Conservation (phyloP, 164 flowering plant genomes). For the Umbellularia californica region DNA sequence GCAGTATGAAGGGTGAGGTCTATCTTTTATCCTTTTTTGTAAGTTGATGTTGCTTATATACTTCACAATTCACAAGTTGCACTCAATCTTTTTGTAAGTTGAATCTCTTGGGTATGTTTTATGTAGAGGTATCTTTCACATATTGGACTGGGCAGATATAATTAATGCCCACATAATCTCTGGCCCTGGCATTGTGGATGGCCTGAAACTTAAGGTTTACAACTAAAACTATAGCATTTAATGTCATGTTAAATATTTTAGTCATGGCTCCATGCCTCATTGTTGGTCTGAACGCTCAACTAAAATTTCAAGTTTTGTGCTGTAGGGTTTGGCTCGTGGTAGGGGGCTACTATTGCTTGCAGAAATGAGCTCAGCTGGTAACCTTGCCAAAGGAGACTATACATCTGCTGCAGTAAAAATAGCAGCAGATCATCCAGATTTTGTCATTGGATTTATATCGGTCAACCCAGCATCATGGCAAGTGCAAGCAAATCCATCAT, state of each 20-base stretch:
- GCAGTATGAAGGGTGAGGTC: constrained; percentile 93
- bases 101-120: constrained; percentile 8
- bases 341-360: constrained; percentile 89
- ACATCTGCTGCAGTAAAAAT: constrained; percentile 92
- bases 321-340: constrained; percentile 86
- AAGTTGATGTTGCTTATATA: constrained; percentile 5
- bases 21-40: neutral
- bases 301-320: neutral
- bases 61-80: neutral
- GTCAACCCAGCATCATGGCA: constrained; percentile 98
- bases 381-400: constrained; percentile 90
- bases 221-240: neutral
- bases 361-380: constrained; percentile 99
- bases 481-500: constrained; percentile 62
- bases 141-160: constrained; percentile 98
- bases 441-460: constrained; percentile 95
- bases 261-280: neutral
- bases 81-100: neutral
- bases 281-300: neutral
- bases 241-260: neutral
- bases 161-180: constrained; percentile 89
- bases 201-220: constrained; percentile 80
- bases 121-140: constrained; percentile 75
- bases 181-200: constrained; percentile 97
- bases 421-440: constrained; percentile 88